Base-by-base conservation (phyloP, 2,329 filamentous ascomycete species). In the Calonectria montana region DNA sequence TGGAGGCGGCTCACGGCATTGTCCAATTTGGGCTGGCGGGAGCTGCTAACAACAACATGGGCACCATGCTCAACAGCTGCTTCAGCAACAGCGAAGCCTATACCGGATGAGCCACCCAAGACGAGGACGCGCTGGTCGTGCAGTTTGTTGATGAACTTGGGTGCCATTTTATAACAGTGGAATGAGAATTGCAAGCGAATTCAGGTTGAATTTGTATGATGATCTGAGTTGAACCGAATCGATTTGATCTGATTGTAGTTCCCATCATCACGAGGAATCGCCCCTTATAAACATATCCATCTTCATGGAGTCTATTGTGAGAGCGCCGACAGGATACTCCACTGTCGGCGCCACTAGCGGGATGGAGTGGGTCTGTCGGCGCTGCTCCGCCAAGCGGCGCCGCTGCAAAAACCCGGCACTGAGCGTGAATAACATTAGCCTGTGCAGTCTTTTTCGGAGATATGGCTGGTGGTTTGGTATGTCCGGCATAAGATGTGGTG, bases 81-180 rank as follows among this genome's bases (percentile, higher is more conserved):
- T 83, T 92, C 88, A 64, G 91, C 91, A 13, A 91, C 89, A 67
- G 83, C 86, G 74, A 87, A 90, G 37, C 91, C 92, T 47, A 94
- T 91, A 64, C 92, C 92, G 18, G 88, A 87, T 2, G 89, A 89
- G 47, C 91, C 92, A 53, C 92, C 92, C 57, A 93, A 86, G 77
- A 94, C 82, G 47, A 94, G 87, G 75, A 92, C 81, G 72, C 82
- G 83, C 48, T 79, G 78, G 74, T 77, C 76, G 23, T 81, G 77
- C 21, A 85, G 79, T 73, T 84, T 84, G 74, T 81, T 82, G 67
- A 77, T 76, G 65, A 74, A 80, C 66, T 79, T 82, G 66, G 77
- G 76, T 2, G 79, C 61, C 27, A 72, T 73, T 41, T 4, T 68
- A n/a, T 21, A 50, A 57, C 23, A 3, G 18, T 41, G 35, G 13